phyloP scores from a whole-genome alignment of 352 stramenopile genomes.

The Pythium phragmitis region DNA sequence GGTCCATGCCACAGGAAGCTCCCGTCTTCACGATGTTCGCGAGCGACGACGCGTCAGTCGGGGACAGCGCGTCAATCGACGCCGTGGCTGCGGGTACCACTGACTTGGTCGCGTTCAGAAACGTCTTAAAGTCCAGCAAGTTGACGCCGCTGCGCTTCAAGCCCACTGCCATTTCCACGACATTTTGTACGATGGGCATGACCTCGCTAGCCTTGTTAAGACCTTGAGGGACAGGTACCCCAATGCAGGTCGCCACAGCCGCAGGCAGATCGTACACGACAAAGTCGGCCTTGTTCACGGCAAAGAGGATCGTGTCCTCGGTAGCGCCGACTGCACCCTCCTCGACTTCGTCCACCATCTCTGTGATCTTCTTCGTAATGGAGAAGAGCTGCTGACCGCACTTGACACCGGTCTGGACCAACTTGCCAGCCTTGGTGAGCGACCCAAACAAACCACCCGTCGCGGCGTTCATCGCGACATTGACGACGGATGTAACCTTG shows the following conservation, averaged over 20 bases:
- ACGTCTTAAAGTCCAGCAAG: conserved; percentile 19
- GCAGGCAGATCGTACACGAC: conserved; percentile 45
- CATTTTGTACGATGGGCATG: conserved; percentile 8
- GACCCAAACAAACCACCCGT: conserved; percentile 56
- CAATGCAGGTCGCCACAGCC: conserved; percentile 40
- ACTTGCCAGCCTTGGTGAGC: conserved; percentile 37
- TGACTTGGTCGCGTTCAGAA: conserved; percentile 18
- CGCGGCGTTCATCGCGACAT: conserved; percentile 46
- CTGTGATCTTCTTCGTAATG: conserved; percentile 37
- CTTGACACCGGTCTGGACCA: conserved; percentile 39
- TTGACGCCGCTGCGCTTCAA: conserved; percentile 4
- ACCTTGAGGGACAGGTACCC: conserved; percentile 21
- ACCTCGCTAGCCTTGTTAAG: conserved; percentile 26
- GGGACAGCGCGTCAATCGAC: conserved; percentile 24
- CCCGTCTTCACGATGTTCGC: conserved; percentile 37
- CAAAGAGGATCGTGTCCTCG: conserved; percentile 37
- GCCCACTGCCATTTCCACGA: conserved; percentile 19
- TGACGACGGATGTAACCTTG: conserved; percentile 49
- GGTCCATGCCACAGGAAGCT: conserved; percentile 39
- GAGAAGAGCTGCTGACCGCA: conserved; percentile 51
- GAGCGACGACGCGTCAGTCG: conserved; percentile 30
- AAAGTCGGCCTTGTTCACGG: conserved; percentile 43
- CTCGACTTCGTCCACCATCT: conserved; percentile 20
- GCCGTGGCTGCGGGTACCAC: neutral
- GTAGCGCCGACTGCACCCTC: neutral